These are phyloP conservation scores for Yamadazyma conglobata DNA, from an alignment of 1,139 yeast genomes.

Conservation along the genomic window DNA sequence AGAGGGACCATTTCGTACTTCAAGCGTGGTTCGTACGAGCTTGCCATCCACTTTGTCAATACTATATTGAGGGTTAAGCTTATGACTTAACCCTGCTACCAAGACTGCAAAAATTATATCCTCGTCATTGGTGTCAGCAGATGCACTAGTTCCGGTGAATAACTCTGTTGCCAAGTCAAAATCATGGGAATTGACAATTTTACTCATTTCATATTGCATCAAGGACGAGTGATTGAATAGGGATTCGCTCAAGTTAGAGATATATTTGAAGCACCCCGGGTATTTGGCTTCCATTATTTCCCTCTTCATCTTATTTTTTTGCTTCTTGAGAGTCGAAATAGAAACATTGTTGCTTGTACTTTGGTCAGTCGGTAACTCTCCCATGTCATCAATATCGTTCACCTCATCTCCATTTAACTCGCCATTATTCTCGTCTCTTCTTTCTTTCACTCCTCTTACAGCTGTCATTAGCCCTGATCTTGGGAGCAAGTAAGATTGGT, in stretches of 20 bases:
- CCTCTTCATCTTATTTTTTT: conserved; percentile 30
- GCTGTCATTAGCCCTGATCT: conserved; percentile 46
- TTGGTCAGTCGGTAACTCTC: conserved; percentile 21
- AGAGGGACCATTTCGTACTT: conserved; percentile 42
- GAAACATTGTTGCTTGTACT: conserved; percentile 22
- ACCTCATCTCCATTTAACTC: conserved; percentile 20
- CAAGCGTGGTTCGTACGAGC: conserved; percentile 24
- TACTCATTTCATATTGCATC: conserved; percentile 31
- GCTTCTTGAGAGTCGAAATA: conserved; percentile 32
- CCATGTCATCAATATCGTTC: conserved; percentile 45
- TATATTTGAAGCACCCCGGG: conserved; percentile 34
- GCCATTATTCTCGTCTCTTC: conserved; percentile 12
- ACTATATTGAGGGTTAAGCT: conserved; percentile 7
- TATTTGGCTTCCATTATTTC: conserved; percentile 34
- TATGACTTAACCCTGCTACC: conserved; percentile 26
- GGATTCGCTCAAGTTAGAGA: conserved; percentile 36
- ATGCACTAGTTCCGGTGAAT: conserved; percentile 16
- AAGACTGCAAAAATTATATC: conserved; percentile 39
- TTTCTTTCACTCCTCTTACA: conserved; percentile 41
- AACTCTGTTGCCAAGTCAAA: conserved; percentile 13
- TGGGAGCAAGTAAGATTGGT: conserved; percentile 41
- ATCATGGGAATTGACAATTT: conserved; percentile 15
- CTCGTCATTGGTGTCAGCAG: conserved; percentile 30
- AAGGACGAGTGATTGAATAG: conserved; percentile 36
- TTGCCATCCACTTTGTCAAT: not conserved